These are phyloP conservation scores for Backusella luteola DNA, from an alignment of 192 early-diverging fungal genomes.

Conservation along the genomic window DNA sequence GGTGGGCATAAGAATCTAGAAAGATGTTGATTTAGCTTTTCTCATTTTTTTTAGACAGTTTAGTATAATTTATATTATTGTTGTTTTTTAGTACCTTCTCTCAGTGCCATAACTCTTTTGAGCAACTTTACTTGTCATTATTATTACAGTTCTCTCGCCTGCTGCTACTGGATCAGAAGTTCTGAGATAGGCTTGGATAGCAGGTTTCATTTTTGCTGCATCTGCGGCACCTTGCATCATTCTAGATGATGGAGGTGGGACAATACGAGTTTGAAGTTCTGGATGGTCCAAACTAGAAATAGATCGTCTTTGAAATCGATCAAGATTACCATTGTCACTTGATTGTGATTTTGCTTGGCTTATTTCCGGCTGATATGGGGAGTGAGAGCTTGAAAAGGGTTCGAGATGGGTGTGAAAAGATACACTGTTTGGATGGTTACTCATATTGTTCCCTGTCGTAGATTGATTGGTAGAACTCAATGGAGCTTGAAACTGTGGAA, in stretches of 20 bases:
- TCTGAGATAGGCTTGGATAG: neutral
- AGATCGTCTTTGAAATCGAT: neutral
- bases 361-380: neutral
- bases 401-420: neutral
- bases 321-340: neutral
- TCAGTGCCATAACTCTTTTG: constrained; percentile 94
- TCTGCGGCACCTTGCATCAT: neutral
- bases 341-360: neutral
- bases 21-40: neutral
- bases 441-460: constrained; percentile 7
- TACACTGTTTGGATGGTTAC: neutral
- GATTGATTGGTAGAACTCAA: constrained; percentile 5
- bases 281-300: neutral
- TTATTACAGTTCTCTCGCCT: constrained; percentile 3
- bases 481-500: constrained; percentile 8
- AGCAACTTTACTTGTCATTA: constrained; percentile 75
- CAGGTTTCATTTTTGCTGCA: neutral
- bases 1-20: constrained; percentile 75
- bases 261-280: neutral
- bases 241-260: neutral
- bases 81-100: constrained; percentile 58
- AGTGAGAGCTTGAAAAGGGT: neutral
- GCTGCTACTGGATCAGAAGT: neutral
- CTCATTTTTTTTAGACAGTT: constrained; percentile 8
- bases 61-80: constrained; percentile 3